A percentile compares a stretch with the other conserved stretches of the same genome.
Evolutionary conservation across 768 basidiomycete species (phyloP).

Genomic region (Mycena pura): DNA sequence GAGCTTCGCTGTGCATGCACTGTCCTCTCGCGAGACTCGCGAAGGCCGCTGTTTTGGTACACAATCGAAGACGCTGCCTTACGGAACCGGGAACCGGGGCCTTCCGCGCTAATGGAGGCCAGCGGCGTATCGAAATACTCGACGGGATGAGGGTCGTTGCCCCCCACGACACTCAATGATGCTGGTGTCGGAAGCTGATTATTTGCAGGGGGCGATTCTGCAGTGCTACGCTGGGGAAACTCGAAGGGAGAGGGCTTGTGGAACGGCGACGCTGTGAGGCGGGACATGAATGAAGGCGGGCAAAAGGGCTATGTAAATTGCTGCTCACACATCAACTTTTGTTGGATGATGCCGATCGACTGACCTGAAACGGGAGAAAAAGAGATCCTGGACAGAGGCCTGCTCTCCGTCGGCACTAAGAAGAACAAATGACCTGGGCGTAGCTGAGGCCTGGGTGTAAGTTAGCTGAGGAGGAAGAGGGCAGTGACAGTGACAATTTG

Average conservation of each 20-base stretch:
- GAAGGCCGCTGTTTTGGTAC: constrained; percentile 57
- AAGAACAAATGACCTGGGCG: constrained; percentile 9
- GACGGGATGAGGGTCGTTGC: constrained; percentile 15
- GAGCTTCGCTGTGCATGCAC: constrained; percentile 45
- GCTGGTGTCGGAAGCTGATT: constrained; percentile 22
- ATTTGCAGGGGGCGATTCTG: not conserved
- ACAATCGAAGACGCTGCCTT: constrained; percentile 54
- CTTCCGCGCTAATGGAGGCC: constrained; percentile 34
- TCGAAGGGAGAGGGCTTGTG: constrained; percentile 54
- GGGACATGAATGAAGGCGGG: constrained; percentile 44
- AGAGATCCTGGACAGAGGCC: constrained; percentile 17
- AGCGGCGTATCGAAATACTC: constrained; percentile 26
- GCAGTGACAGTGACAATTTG: not conserved
- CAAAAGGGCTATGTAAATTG: not conserved
- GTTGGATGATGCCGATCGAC: constrained; percentile 14
- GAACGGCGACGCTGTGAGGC: constrained; percentile 47
- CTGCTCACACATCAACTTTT: not conserved
- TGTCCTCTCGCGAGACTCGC: constrained; percentile 51
- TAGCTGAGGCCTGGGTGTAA: too few relatives aligned
- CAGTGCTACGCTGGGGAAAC: constrained; percentile 41
- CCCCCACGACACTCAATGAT: constrained; percentile 14
- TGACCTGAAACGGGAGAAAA: constrained; percentile 7
- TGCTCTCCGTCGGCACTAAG: constrained; percentile 22
- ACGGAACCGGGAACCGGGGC: constrained; percentile 45
- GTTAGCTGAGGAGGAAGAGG: constrained; percentile 9